Evolutionary conservation across 352 stramenopile genomes (phyloP), one percentile per base, ranked within the genome.

Genomic region (Phytophthora ramorum): DNA sequence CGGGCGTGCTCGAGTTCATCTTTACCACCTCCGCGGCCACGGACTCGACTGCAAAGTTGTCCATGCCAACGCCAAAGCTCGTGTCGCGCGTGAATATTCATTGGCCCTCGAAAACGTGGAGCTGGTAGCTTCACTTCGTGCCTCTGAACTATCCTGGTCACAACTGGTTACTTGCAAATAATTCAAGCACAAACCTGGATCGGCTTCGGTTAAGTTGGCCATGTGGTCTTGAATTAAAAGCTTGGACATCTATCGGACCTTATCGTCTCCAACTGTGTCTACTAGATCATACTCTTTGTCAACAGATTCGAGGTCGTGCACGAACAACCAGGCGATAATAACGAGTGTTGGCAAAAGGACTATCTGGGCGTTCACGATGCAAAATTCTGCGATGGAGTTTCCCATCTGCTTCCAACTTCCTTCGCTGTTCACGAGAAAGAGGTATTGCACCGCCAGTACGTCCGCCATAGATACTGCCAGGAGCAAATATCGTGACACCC

Each of bases 361-460:
- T 30, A 91, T 82, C 43, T 89, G 81, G 30, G 73, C 78, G 61
- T 94, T 94, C 44, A 90, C 72, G 55, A 94, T 91, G 59, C 84
- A 87, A 53, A 90, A 94, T 63, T 87, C 80, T 2, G 84, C 90
- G 59, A 94, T 94, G 22, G 83, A 93, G 69, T 95, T 95, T 17
- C 87, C 87, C 54, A 95, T 95, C 46, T 93, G 76, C 61, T 93
- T 93, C 87, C 87, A 95, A 54, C 81, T 92, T 57, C 85, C 85
- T 83, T 95, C 82, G 71, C 93, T 85, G 32, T 75, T 71, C 20
- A 95, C 87, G 26, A 88, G 74, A 63, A 92, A 95, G 9, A 95
- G 69, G 22, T 90, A 90, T 30, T 93, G 87, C 16, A 93, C 50
- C 35, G 85, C 83, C 37, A 95, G 37, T 12, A 92, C 35, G 47